Evolutionary conservation across 2,329 filamentous ascomycete species (phyloP).

Genomic region (Pestalotiopsis sp.): DNA sequence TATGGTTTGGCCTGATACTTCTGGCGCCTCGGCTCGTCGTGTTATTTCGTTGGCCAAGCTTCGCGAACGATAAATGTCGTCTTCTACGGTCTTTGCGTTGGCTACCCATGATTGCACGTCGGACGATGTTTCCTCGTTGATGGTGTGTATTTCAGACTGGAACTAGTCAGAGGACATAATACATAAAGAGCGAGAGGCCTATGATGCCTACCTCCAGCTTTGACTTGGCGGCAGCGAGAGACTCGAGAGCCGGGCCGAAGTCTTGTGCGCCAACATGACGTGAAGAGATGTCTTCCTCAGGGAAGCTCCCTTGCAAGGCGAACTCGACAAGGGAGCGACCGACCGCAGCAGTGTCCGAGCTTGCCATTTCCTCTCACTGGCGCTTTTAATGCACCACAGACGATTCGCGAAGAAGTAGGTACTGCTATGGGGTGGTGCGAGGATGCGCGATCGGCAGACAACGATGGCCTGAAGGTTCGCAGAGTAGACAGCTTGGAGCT

Average conservation of each 20-base stretch:
- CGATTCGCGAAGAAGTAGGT: background rate
- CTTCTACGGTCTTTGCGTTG: slow-evolving; percentile 81
- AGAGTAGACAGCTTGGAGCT: background rate
- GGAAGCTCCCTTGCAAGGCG: slow-evolving; percentile 50
- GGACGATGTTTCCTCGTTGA: slow-evolving; percentile 76
- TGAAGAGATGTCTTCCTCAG: slow-evolving; percentile 48
- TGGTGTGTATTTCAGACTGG: slow-evolving; percentile 70
- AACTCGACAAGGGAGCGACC: slow-evolving; percentile 68
- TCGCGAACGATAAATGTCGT: slow-evolving; percentile 81
- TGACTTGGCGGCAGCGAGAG: slow-evolving; percentile 43
- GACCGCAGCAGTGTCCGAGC: slow-evolving; percentile 33
- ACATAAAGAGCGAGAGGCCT: background rate
- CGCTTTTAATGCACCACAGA: background rate
- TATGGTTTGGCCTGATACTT: slow-evolving; percentile 54
- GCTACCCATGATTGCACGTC: slow-evolving; percentile 86
- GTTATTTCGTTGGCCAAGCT: slow-evolving; percentile 81
- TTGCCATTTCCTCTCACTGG: slow-evolving; percentile 26
- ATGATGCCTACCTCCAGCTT: slow-evolving; percentile 44
- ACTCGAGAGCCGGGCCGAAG: slow-evolving; percentile 43
- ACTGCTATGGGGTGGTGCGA: background rate
- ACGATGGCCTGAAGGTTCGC: background rate
- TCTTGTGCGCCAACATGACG: slow-evolving; percentile 34
- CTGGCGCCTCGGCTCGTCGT: slow-evolving; percentile 69
- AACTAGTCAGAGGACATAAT: background rate
- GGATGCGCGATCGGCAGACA: background rate